Base-by-base conservation (phyloP, 441 rosid genomes). In the Pelargonium fulgidum region DNA sequence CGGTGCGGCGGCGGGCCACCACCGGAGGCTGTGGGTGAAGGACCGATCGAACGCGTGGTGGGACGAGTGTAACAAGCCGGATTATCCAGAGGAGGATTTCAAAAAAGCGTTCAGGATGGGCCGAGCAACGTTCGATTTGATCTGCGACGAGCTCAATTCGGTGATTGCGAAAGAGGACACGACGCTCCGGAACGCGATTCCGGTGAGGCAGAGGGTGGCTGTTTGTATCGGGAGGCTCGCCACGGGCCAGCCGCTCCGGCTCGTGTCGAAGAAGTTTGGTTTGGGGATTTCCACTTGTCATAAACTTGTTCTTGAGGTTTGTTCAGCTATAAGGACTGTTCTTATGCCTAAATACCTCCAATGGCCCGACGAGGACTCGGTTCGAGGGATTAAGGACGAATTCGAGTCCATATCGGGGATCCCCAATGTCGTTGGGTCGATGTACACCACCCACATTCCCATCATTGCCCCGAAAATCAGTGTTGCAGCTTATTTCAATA, bases 261-360 rank as follows among this genome's bases (percentile, higher is more conserved):
- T 89, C 4, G 95, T 89, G 1, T 89, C 95, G 0, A 89, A 87
- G 71, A 81, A 85, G 63, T 89, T 89, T 68, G 95, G 93, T 14
- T 75, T 88, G n/a, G 93, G 93, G 11, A 88, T 88, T 62, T 88
- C 93, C 0, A 88, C 93, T 50, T 88, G 93, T 45, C 93, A 88
- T 65, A 88, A 88, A 62, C 68, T 88, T 45, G 91, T 88, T 20
- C 84, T 88, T 59, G 93, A 88, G 75, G 93, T 88, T 61, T 88
- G 93, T 68, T 74, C 83, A 11, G 93, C 93, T 4, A 88, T 88
- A 11, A 80, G 81, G 68, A 85, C 77, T 41, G 89, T 88, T 36
- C 71, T 88, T 10, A 88, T 88, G 93, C 90, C 88, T 0, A 88
- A 86, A 68, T 88, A 83, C 24, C 73, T 88, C 3, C 90, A 86